Conservation (phyloP, 2,329 filamentous ascomycete species). For the Aaosphaeria arxii region DNA sequence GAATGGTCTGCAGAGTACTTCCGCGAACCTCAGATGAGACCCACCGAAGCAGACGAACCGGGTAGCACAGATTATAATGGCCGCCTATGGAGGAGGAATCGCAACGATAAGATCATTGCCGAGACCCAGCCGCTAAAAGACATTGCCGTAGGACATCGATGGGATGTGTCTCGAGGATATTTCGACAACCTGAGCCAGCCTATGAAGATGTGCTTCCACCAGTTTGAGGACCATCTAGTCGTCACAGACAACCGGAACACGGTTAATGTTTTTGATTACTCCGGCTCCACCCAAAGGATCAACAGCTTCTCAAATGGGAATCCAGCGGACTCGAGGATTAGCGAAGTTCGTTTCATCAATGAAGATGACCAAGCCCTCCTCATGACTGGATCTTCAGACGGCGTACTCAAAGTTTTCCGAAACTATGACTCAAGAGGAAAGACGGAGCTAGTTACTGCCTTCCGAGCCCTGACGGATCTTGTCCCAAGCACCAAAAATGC, state of each 20-base stretch:
- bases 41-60: constrained; percentile 91
- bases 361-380: constrained; percentile 94
- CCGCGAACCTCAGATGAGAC: constrained; percentile 96
- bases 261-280: constrained; percentile 81
- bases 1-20: constrained; percentile 98
- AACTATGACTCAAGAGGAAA: constrained; percentile 78
- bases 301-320: constrained; percentile 94
- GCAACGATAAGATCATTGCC: constrained; percentile 87
- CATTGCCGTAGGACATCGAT: constrained; percentile 77
- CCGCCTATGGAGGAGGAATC: constrained; percentile 83
- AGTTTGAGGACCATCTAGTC: constrained; percentile 94
- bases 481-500: constrained; percentile 92
- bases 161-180: constrained; percentile 79
- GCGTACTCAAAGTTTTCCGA: constrained; percentile 88
- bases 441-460: constrained; percentile 84
- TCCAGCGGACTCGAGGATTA: constrained; percentile 84
- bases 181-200: constrained; percentile 90
- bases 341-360: constrained; percentile 95
- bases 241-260: constrained; percentile 92
- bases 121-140: constrained; percentile 94
- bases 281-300: constrained; percentile 60
- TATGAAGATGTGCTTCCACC: constrained; percentile 91
- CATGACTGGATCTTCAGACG: constrained; percentile 93
- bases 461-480: constrained; percentile 89
- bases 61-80: constrained; percentile 96